These are phyloP conservation scores for Torulaspora gathmanii DNA, from an alignment of 805 yeast species.

Conservation along the genomic window DNA sequence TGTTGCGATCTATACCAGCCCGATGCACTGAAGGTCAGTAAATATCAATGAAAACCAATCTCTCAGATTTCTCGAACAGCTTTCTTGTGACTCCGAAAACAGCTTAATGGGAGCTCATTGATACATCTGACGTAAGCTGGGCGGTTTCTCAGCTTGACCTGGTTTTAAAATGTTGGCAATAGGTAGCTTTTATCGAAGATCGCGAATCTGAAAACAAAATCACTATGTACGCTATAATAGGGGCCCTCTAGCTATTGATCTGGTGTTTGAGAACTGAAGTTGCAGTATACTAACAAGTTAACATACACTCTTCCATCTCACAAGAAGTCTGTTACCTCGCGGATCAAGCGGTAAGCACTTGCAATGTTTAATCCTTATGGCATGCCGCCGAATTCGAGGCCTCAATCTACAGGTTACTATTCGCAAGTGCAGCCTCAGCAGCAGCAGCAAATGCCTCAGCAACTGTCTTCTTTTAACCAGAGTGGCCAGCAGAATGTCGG, in stretches of 20 bases:
- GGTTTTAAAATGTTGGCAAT: too few species aligned
- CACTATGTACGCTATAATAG: neutral
- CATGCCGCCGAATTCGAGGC: slow-evolving; percentile 5
- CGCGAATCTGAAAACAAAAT: neutral
- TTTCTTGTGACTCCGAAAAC: too few species aligned
- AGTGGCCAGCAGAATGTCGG: slow-evolving; percentile 14
- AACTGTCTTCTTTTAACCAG: slow-evolving; percentile 11
- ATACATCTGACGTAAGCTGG: neutral
- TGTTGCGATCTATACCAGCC: too few species aligned
- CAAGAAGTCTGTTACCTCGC: neutral
- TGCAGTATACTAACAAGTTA: too few species aligned
- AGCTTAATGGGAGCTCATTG: too few species aligned
- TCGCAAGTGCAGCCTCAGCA: slow-evolving; percentile 9
- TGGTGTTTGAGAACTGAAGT: neutral
- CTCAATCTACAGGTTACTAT: slow-evolving; percentile 12
- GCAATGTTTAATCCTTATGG: slow-evolving; percentile 14
- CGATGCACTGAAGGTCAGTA: too few species aligned
- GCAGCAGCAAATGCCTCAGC: slow-evolving; percentile 17
- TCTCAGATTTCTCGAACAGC: too few species aligned
- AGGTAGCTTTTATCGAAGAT: too few species aligned
- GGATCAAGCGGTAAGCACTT: neutral
- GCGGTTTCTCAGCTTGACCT: too few species aligned
- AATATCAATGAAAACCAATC: too few species aligned
- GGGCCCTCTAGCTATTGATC: neutral
- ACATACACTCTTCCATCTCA: neutral